Conservation (phyloP, 2,329 filamentous ascomycete genomes). For the Colletotrichum limetticola region DNA sequence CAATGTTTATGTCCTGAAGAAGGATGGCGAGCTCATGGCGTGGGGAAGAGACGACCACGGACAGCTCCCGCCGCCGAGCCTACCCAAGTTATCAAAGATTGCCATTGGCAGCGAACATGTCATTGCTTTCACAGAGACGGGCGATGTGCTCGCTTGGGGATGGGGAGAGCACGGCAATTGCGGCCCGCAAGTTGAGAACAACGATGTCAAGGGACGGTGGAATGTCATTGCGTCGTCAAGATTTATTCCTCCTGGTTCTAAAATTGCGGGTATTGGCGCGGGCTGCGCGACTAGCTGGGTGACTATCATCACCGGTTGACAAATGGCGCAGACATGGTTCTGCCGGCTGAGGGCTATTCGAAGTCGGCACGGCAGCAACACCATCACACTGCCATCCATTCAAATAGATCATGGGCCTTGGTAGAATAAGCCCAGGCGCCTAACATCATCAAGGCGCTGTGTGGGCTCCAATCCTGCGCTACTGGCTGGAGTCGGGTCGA, state of each 20-base stretch:
- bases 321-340: slow-evolving; percentile 25
- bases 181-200: slow-evolving; percentile 72
- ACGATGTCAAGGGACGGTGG: slow-evolving; percentile 76
- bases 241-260: slow-evolving; percentile 60
- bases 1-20: slow-evolving; percentile 76
- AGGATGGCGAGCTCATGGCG: slow-evolving; percentile 69
- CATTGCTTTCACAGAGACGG: slow-evolving; percentile 74
- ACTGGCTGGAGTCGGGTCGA: slow-evolving; percentile 40
- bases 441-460: slow-evolving; percentile 77
- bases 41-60: slow-evolving; percentile 92
- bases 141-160: slow-evolving; percentile 85
- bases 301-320: slow-evolving; percentile 52
- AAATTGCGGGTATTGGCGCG: slow-evolving; percentile 75
- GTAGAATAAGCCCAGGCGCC: slow-evolving; percentile 55
- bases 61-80: slow-evolving; percentile 73
- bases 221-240: slow-evolving; percentile 72
- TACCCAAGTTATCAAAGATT: slow-evolving; percentile 71
- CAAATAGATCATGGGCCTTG: slow-evolving; percentile 37
- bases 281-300: slow-evolving; percentile 94
- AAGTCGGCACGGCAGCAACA: background rate
- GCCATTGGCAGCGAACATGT: slow-evolving; percentile 91
- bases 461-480: slow-evolving; percentile 70
- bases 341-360: background rate
- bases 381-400: slow-evolving; percentile 37
- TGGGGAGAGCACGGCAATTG: slow-evolving; percentile 99